phyloP scores from a whole-genome alignment of 1,284 basidiomycete genomes.

The Austroboletus niveus region DNA sequence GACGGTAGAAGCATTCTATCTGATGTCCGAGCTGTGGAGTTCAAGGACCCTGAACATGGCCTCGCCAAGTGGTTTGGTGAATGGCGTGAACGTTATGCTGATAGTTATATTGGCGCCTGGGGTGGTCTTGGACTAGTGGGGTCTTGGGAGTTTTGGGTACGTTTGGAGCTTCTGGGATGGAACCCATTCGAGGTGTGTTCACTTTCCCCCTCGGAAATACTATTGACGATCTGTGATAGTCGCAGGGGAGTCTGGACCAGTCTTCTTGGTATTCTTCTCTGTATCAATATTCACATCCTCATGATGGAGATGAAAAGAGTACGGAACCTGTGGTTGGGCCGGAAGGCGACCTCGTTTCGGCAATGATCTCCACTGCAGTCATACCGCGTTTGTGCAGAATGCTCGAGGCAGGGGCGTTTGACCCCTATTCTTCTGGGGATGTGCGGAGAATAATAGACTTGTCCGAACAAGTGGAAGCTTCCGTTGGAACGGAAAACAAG shows the following conservation, averaged over 20 bases:
- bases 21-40: constrained; percentile 88
- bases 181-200: constrained; percentile 74
- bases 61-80: constrained; percentile 69
- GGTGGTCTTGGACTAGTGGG: constrained; percentile 86
- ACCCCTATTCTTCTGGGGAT: constrained; percentile 77
- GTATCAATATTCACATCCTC: constrained; percentile 74
- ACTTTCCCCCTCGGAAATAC: not conserved
- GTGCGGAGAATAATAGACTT: constrained; percentile 69
- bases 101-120: constrained; percentile 87
- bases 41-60: constrained; percentile 78
- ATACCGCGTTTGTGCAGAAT: constrained; percentile 74
- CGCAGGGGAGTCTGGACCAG: constrained; percentile 68
- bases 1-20: constrained; percentile 62
- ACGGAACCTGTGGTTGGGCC: constrained; percentile 65
- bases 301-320: constrained; percentile 41
- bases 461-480: constrained; percentile 78
- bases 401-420: constrained; percentile 71
- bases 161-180: constrained; percentile 86
- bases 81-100: constrained; percentile 76
- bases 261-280: constrained; percentile 84
- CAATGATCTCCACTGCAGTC: constrained; percentile 83
- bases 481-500: constrained; percentile 60
- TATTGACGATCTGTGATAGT: constrained; percentile 14
- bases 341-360: constrained; percentile 85
- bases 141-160: constrained; percentile 95